Percentiles rank a stretch among this genome's conserved stretches.
phyloP scores from a whole-genome alignment of 441 rosid species.

The Isatis lusitanica region DNA sequence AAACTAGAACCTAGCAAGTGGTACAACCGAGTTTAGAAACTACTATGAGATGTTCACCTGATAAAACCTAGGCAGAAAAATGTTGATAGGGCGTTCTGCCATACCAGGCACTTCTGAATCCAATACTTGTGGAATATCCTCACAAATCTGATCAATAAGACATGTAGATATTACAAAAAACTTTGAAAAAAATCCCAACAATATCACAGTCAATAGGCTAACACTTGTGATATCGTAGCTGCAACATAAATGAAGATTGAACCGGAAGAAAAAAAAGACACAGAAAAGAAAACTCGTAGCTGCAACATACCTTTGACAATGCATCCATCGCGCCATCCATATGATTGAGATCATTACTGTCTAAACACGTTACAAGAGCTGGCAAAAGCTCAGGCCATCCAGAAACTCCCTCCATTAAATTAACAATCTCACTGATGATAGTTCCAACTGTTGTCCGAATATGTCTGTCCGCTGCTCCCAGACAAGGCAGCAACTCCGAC shows the following conservation, averaged over 20 bases:
- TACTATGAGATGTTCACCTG: conserved; percentile 55
- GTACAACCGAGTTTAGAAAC: background rate
- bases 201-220: conserved; percentile 14
- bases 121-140: conserved; percentile 91
- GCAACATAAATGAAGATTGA: background rate
- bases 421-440: conserved; percentile 80
- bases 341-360: conserved; percentile 84
- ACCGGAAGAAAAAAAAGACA: background rate
- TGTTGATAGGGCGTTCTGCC: conserved; percentile 82
- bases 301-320: conserved; percentile 76
- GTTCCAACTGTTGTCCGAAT: conserved; percentile 95
- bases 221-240: background rate
- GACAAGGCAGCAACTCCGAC: conserved; percentile 83
- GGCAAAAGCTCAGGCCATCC: conserved; percentile 95
- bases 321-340: conserved; percentile 99
- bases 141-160: conserved; percentile 69
- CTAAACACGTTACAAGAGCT: conserved; percentile 85
- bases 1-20: conserved; percentile 5
- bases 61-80: conserved; percentile 80
- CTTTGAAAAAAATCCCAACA: background rate
- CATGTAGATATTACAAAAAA: background rate
- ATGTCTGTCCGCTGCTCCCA: conserved; percentile 87
- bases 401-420: conserved; percentile 58
- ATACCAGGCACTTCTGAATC: conserved; percentile 89
- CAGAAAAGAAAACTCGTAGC: background rate